phyloP scores from a whole-genome alignment of 768 basidiomycete species.

The Hortiboletus campestris region DNA sequence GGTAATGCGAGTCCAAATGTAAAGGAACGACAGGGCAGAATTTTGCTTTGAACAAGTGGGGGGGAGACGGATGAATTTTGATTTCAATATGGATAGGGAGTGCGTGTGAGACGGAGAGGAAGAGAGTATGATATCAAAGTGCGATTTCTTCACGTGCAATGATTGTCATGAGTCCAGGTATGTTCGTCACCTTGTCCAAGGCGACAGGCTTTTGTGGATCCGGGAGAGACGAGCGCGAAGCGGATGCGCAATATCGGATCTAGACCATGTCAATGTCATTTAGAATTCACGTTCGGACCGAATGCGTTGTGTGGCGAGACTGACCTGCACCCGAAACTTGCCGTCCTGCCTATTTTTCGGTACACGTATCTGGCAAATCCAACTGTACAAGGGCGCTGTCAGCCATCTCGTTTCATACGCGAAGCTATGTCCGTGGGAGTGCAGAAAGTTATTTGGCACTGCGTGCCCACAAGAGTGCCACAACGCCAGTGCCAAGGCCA shows the following conservation, averaged over 20 bases:
- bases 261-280: conserved; percentile 25
- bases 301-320: conserved; percentile 12
- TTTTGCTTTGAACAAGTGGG: not conserved
- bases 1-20: not conserved
- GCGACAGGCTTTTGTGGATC: conserved; percentile 66
- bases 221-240: conserved; percentile 47
- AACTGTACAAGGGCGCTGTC: conserved; percentile 38
- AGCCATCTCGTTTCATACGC: not conserved
- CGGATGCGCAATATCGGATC: conserved; percentile 63
- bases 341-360: conserved; percentile 49
- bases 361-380: conserved; percentile 59
- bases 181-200: conserved; percentile 54
- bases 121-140: conserved; percentile 8
- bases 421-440: not conserved
- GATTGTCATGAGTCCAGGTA: conserved; percentile 79
- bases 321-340: conserved; percentile 60
- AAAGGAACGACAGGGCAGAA: not conserved
- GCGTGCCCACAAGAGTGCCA: not conserved
- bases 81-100: not conserved
- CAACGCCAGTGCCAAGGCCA: not conserved
- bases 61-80: too few relatives aligned
- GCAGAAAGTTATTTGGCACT: not conserved
- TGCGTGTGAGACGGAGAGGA: not conserved
- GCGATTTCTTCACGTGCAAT: conserved; percentile 39
- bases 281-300: not conserved